phyloP scores from a whole-genome alignment of 352 stramenopile genomes.

The Phytophthora constricta region DNA sequence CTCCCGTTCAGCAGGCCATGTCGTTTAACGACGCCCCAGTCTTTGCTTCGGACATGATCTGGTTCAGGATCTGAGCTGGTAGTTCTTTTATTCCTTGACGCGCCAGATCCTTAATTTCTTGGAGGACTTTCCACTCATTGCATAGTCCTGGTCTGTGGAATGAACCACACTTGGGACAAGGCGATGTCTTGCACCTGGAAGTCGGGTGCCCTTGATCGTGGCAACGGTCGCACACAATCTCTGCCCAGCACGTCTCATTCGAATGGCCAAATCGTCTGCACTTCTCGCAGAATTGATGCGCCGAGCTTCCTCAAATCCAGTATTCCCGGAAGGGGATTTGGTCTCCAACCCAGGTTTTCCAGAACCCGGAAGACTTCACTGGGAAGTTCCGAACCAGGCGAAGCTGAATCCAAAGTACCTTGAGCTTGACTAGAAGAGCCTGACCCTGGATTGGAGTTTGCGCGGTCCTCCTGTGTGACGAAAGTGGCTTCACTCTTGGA shows the following conservation, averaged over 20 bases:
- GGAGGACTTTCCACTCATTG: background rate
- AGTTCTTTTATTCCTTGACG: background rate
- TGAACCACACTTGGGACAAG: conserved; percentile 6
- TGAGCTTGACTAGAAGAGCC: background rate
- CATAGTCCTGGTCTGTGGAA: conserved; percentile 7
- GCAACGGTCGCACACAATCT: background rate
- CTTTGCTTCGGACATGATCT: background rate
- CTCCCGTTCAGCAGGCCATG: conserved; percentile 16
- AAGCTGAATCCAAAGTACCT: background rate
- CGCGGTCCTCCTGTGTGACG: no score
- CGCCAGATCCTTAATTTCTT: background rate
- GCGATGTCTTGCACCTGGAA: background rate
- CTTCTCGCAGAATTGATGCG: conserved; percentile 2
- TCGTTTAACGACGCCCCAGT: conserved; percentile 21
- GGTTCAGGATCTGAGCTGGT: background rate
- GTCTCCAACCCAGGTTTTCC: background rate
- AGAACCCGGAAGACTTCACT: background rate
- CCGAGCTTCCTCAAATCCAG: background rate
- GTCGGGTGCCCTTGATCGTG: conserved; percentile 12
- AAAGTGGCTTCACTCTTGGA: background rate
- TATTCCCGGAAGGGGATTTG: background rate
- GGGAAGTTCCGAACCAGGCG: background rate
- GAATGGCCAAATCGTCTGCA: background rate
- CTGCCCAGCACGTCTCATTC: conserved; percentile 3
- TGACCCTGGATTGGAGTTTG: no score